phyloP scores from a whole-genome alignment of 345 rosid genomes.

The Erysimum cheiranthoides region DNA sequence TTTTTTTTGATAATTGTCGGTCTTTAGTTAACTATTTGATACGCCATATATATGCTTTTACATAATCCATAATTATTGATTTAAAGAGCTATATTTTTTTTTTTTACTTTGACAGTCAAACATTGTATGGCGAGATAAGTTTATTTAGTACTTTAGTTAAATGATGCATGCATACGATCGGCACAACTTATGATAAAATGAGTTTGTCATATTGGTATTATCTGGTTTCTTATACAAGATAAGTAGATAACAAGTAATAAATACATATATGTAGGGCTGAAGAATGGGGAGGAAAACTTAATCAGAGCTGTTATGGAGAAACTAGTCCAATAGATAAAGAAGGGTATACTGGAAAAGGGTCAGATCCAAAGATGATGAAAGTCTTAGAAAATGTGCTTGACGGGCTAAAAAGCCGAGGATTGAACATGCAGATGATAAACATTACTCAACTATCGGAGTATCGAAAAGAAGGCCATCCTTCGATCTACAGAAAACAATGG shows the following conservation, averaged over 20 bases:
- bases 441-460: constrained; percentile 79
- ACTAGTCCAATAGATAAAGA: constrained; percentile 53
- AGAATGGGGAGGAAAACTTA: constrained; percentile 71
- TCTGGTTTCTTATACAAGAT: constrained; percentile 3
- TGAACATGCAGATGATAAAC: constrained; percentile 64
- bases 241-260: background rate
- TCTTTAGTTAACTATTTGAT: too few species aligned
- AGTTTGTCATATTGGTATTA: constrained; percentile 2
- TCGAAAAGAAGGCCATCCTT: constrained; percentile 85
- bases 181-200: background rate
- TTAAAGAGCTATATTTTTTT: background rate
- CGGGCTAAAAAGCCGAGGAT: constrained; percentile 54
- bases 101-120: background rate
- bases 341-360: constrained; percentile 59
- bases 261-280: constrained; percentile 50
- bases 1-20: too few species aligned
- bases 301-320: constrained; percentile 67
- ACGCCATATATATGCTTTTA: background rate
- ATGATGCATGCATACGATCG: constrained; percentile 12
- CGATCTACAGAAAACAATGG: constrained; percentile 77
- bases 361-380: constrained; percentile 62
- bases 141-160: background rate
- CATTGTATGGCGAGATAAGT: background rate
- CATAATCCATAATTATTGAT: background rate
- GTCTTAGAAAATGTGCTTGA: constrained; percentile 54